Conservation (phyloP, 768 basidiomycete genomes). For the Mycena haematopus region DNA sequence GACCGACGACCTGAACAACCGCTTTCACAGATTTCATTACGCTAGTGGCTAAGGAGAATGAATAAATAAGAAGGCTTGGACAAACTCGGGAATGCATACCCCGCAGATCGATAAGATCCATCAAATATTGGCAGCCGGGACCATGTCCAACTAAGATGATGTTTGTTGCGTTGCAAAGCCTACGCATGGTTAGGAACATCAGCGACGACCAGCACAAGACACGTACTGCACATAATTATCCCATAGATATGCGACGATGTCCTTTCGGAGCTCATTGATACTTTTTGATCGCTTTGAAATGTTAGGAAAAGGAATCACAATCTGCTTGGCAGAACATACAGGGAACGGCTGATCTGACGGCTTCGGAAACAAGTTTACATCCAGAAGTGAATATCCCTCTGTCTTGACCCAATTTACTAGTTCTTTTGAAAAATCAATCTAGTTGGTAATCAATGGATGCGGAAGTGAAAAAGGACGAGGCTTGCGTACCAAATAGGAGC, state of each 20-base stretch:
- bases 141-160: constrained; percentile 91
- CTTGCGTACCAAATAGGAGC: constrained; percentile 77
- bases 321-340: constrained; percentile 35
- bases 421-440: constrained; percentile 88
- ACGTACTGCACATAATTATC: constrained; percentile 93
- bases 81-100: constrained; percentile 47
- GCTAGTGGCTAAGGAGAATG: constrained; percentile 46
- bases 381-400: constrained; percentile 76
- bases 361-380: constrained; percentile 84
- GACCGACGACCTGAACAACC: constrained; percentile 82
- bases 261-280: constrained; percentile 53
- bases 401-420: constrained; percentile 78
- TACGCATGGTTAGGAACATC: constrained; percentile 38
- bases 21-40: constrained; percentile 71
- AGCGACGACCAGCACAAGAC: neutral
- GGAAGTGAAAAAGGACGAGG: neutral
- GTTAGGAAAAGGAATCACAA: neutral
- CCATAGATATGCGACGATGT: constrained; percentile 87
- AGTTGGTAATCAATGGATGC: constrained; percentile 18
- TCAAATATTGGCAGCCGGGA: constrained; percentile 76
- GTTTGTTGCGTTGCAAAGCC: constrained; percentile 73
- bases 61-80: neutral
- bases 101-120: constrained; percentile 75
- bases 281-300: constrained; percentile 46
- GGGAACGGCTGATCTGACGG: constrained; percentile 44